Evolutionary conservation across 2,329 filamentous ascomycete genomes (phyloP).

Genomic region (Fusarium sp.): DNA sequence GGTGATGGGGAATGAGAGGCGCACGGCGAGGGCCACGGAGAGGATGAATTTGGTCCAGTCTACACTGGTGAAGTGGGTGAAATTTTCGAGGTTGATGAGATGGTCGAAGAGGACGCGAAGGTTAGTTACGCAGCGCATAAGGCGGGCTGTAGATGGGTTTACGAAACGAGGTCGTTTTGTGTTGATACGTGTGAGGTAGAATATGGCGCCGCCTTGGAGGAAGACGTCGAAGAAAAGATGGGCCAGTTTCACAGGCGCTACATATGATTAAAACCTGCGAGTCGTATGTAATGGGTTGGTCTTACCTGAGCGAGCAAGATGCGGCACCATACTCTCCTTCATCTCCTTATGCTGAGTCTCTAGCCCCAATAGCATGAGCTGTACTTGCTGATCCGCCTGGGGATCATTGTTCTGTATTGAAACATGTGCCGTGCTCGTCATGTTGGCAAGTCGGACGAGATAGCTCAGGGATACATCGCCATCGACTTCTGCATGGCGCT

Average conservation of each 20-base stretch:
- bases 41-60: constrained; percentile 61
- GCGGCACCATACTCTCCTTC: constrained; percentile 53
- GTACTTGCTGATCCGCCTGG: constrained; percentile 56
- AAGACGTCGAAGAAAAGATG: constrained; percentile 56
- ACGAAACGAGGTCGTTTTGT: constrained; percentile 19
- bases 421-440: constrained; percentile 56
- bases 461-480: constrained; percentile 61
- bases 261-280: constrained; percentile 35
- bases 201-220: constrained; percentile 56
- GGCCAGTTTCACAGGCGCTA: constrained; percentile 50
- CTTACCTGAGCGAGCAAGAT: constrained; percentile 49
- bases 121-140: constrained; percentile 45
- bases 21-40: constrained; percentile 58
- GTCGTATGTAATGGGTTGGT: neutral
- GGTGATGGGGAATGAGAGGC: constrained; percentile 61
- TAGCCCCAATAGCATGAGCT: constrained; percentile 62
- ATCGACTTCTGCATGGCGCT: constrained; percentile 52
- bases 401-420: constrained; percentile 49
- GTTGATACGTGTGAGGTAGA: constrained; percentile 40
- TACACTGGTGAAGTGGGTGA: constrained; percentile 56
- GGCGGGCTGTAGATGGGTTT: constrained; percentile 35
- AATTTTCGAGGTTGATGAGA: constrained; percentile 49
- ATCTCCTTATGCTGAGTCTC: constrained; percentile 61
- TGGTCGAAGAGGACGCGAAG: constrained; percentile 53
- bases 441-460: constrained; percentile 58